Evolutionary conservation across 108 stramenopile genomes (phyloP), one percentile per base, ranked within the genome.

Genomic region (Nitzschia palea): DNA sequence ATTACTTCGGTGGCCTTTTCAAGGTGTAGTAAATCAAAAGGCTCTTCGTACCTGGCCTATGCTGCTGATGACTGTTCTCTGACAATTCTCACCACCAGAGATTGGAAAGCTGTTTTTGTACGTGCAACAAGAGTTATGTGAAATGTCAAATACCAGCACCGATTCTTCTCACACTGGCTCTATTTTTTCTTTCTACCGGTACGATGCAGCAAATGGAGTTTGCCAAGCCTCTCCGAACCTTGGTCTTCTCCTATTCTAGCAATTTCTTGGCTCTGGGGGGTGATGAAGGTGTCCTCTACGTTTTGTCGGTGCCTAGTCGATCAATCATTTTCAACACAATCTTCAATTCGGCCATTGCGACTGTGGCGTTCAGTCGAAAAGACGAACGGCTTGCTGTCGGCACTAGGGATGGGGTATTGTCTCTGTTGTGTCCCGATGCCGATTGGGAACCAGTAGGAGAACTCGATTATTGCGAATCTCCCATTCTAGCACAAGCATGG

Each of bases 321-420:
- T 55, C 69, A 17, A 40, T 82, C 14, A 55, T 77, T n/a, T 58
- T 72, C 26, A 68, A 76, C 33, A 73, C 50, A 30, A 71, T 68
- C 25, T 60, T 68, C 37, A 47, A 44, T n/a, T 54, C 68, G 10
- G 50, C 72, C 14, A 63, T 81, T 23, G 55, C 67, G 25, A 66
- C 71, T 23, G 32, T 77, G 4, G 68, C 59, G 0, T 77, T 82
- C 32, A 70, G 63, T 25, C 62, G 50, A 44, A 30, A 62, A 8
- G 77, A 77, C 37, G 69, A 82, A 43, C 72, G 81, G 32, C 65
- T 82, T 15, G 55, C 67, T 5, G 60, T 77, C 27, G 76, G 76
- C 2, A 3, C 57, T 0, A 43, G 43, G 28, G 76, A 82, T 57
- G 81, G 81, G 4, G 47, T 62, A 3, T 57, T 82, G 8, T 29